Percentiles rank a stretch among this genome's conserved stretches.
Evolutionary conservation across 2,329 filamentous ascomycete species (phyloP).

Genomic region (Pseudogymnoascus sp.): DNA sequence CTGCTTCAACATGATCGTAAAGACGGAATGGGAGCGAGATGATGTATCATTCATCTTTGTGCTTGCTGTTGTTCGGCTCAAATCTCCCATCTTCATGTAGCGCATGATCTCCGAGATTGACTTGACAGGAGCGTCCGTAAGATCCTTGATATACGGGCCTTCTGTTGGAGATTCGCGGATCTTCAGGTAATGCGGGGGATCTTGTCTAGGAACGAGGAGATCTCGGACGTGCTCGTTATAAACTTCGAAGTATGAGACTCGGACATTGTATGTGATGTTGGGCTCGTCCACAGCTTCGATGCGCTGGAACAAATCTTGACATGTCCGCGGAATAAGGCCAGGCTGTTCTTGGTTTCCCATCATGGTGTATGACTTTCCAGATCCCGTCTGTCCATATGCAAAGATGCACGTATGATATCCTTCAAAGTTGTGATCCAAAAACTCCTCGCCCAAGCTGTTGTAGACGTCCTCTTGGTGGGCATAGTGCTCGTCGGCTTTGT

Average conservation of each 20-base stretch:
- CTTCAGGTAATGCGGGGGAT: conserved; percentile 85
- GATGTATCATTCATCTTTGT: conserved; percentile 99
- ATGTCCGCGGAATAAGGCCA: conserved; percentile 89
- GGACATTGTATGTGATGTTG: conserved; percentile 92
- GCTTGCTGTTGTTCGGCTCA: conserved; percentile 78
- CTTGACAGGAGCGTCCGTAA: conserved; percentile 87
- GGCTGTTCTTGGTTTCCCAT: conserved; percentile 85
- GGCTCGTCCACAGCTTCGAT: conserved; percentile 77
- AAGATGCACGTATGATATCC: conserved; percentile 99
- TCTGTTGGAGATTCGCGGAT: conserved; percentile 93
- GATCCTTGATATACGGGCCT: conserved; percentile 91
- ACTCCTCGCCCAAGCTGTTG: conserved; percentile 88
- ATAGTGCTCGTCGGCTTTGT: conserved; percentile 72
- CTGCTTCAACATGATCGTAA: conserved; percentile 96
- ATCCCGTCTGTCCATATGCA: conserved; percentile 95
- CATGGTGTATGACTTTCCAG: conserved; percentile 96
- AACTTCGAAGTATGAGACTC: conserved; percentile 97
- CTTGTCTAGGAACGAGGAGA: conserved; percentile 67
- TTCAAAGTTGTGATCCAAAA: conserved; percentile 98
- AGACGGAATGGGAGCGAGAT: conserved; percentile 91
- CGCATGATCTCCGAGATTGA: conserved; percentile 80
- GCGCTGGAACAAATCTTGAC: conserved; percentile 89
- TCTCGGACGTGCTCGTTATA: conserved; percentile 99
- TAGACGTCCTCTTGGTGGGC: conserved; percentile 91
- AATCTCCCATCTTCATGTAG: conserved; percentile 84